Base-by-base conservation (phyloP, 495 filamentous ascomycete species). In the Geopyxis carbonaria region DNA sequence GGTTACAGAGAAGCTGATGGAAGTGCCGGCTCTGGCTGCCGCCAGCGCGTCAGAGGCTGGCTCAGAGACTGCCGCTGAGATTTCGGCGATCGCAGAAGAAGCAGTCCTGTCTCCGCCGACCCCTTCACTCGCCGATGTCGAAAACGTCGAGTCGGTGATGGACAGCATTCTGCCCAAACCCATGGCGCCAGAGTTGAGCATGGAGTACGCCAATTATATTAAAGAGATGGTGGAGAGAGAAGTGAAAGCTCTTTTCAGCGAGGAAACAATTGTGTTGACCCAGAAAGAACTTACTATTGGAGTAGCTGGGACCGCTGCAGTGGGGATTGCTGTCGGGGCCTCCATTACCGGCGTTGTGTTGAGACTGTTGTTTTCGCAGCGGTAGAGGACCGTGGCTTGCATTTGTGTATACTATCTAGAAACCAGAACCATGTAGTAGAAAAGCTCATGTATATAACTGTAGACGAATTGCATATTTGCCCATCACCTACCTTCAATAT, bases 1-100 rank as follows among this genome's bases (percentile, higher is more conserved):
- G 13, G 22, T 27, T n/a, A 22, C 34, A 54, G 67, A 70, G 48
- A 69, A 68, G 5, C 62, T 59, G 23, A 67, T 58, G 5, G 66
- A 33, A 23, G 32, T n/a, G 4, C 15, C 19, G 13, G 33, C 44
- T 14, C 20, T 14, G 21, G 29, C 15, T 10, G 19, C 11, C 14
- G 37, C 14, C 9, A 34, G 21, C 5, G 16, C 23, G 6, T 11
- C 22, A 5, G 41, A 37, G 21, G 47, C 5, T 5, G 28, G 29
- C 15, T 18, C 34, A 22, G 31, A 22, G 15, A 16, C 31, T 5
- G 22, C 40, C n/a, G 20, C 22, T 9, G 37, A 45, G n/a, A 31
- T 55, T 18, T 23, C 18, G 25, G 34, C 22, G 32, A 30, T 25
- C 23, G 10, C 13, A 31, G n/a, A 46, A 23, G 19, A 30, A 13